Evolutionary conservation across 495 filamentous ascomycete genomes (phyloP).

Genomic region (Rusavskia elegans): DNA sequence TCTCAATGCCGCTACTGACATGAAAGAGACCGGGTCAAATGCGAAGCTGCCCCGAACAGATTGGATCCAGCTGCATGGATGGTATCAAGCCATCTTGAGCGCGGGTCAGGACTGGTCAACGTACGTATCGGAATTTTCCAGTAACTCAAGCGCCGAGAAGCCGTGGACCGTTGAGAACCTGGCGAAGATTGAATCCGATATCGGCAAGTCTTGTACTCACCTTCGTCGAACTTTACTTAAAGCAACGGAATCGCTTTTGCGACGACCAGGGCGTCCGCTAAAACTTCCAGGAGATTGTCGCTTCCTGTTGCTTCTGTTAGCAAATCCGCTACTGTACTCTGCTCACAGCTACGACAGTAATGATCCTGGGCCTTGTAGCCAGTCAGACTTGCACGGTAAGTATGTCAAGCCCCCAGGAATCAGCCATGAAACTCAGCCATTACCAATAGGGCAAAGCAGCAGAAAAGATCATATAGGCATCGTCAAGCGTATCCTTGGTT

Average conservation of each 20-base stretch:
- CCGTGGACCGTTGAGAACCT: slow-evolving; percentile 5
- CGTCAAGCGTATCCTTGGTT: slow-evolving; percentile 69
- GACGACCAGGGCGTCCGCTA: slow-evolving; percentile 60
- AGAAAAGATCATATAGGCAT: slow-evolving; percentile 57
- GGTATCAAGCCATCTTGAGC: slow-evolving; percentile 59
- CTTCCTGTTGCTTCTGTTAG: slow-evolving; percentile 69
- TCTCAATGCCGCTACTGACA: slow-evolving; percentile 5
- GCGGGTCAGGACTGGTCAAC: slow-evolving; percentile 45
- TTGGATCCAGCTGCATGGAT: slow-evolving; percentile 55
- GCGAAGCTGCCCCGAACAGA: slow-evolving; percentile 55
- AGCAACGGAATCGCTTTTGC: slow-evolving; percentile 70
- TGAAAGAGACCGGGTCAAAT: slow-evolving; percentile 29
- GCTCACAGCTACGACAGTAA: background rate
- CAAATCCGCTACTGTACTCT: slow-evolving; percentile 58
- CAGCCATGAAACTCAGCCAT: background rate
- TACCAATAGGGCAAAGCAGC: background rate
- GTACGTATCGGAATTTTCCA: slow-evolving; percentile 26
- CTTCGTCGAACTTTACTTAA: slow-evolving; percentile 58
- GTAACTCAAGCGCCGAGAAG: slow-evolving; percentile 12
- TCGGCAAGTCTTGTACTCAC: slow-evolving; percentile 48
- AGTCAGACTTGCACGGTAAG: no score
- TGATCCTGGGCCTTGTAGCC: background rate
- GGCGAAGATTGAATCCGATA: slow-evolving; percentile 16
- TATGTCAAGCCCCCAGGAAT: background rate
- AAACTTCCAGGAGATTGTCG: slow-evolving; percentile 54